Conservation (phyloP, 2,329 filamentous ascomycete species). For the Tolypocladium endophyticum region DNA sequence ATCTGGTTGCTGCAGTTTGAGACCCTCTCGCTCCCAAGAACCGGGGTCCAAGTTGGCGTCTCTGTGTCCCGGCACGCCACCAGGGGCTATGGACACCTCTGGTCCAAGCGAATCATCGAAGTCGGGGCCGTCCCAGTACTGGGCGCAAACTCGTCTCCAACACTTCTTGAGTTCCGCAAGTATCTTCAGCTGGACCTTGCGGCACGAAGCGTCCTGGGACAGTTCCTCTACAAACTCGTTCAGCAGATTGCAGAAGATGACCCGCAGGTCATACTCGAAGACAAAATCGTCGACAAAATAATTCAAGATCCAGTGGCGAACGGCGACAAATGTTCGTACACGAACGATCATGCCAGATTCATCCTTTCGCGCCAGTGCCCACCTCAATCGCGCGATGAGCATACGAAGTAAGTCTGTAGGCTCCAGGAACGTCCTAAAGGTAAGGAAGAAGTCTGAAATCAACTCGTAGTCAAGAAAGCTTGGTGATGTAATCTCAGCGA, state of each 20-base stretch:
- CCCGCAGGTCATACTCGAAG: conserved; percentile 60
- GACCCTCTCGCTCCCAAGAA: conserved; percentile 38
- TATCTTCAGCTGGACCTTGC: conserved; percentile 64
- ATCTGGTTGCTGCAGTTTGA: conserved; percentile 33
- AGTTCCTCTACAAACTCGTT: conserved; percentile 57
- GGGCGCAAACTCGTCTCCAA: conserved; percentile 81
- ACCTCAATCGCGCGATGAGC: conserved; percentile 73
- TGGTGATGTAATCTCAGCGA: conserved; percentile 93
- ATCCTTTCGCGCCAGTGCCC: conserved; percentile 72
- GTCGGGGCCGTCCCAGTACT: conserved; percentile 76
- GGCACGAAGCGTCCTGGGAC: conserved; percentile 28
- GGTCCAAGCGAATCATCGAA: conserved; percentile 51
- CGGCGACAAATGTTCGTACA: conserved; percentile 87
- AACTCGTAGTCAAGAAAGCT: conserved; percentile 95
- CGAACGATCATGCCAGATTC: conserved; percentile 89
- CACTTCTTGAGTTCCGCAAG: conserved; percentile 92
- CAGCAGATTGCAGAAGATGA: conserved; percentile 69
- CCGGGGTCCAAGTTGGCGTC: conserved; percentile 43
- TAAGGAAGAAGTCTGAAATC: conserved; percentile 95
- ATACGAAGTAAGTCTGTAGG: conserved; percentile 68
- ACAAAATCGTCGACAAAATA: conserved; percentile 96
- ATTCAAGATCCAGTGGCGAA: conserved; percentile 95
- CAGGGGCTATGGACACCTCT: conserved; percentile 61
- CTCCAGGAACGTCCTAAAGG: conserved; percentile 79
- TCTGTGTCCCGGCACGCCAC: conserved; percentile 57